phyloP scores from a whole-genome alignment of 139 green algal genomes.

The Picocystis salinarum region DNA sequence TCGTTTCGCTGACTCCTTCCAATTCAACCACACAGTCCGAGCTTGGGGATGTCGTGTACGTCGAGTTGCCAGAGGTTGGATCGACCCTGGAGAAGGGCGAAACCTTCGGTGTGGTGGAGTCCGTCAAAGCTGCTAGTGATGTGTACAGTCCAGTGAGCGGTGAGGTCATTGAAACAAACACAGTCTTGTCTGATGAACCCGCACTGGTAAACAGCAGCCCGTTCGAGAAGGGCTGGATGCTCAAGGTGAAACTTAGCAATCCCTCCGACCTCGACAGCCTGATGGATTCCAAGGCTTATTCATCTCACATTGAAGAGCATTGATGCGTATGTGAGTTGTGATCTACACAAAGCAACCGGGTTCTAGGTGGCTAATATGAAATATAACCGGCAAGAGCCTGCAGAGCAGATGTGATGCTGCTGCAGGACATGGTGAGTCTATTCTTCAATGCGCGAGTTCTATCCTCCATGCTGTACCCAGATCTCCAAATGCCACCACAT shows the following conservation, averaged over 20 bases:
- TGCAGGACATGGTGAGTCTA: too few species aligned
- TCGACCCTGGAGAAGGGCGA: conserved; percentile 52
- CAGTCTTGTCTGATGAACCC: conserved; percentile 46
- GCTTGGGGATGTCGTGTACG: conserved; percentile 92
- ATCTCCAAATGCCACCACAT: too few species aligned
- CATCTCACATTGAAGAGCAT: too few species aligned
- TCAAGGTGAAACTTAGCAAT: conserved; percentile 87
- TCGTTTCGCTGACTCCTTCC: not conserved
- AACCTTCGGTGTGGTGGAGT: conserved; percentile 92
- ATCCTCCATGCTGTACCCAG: too few species aligned
- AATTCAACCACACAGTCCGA: conserved; percentile 12
- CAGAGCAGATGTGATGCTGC: too few species aligned
- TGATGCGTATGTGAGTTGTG: too few species aligned
- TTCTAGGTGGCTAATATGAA: too few species aligned
- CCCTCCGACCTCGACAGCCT: conserved; percentile 44
- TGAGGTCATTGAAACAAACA: conserved; percentile 74
- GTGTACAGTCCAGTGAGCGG: conserved; percentile 80
- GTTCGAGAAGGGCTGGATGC: conserved; percentile 76
- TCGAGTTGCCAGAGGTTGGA: conserved; percentile 91
- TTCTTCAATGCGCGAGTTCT: too few species aligned
- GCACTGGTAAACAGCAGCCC: conserved; percentile 69
- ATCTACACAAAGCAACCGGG: too few species aligned
- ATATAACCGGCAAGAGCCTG: too few species aligned
- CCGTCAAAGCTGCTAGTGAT: conserved; percentile 92
- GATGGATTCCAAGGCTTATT: conserved; percentile 61